Evolutionary conservation across 2,329 filamentous ascomycete species (phyloP).

Genomic region (Trichoderma polysporum): DNA sequence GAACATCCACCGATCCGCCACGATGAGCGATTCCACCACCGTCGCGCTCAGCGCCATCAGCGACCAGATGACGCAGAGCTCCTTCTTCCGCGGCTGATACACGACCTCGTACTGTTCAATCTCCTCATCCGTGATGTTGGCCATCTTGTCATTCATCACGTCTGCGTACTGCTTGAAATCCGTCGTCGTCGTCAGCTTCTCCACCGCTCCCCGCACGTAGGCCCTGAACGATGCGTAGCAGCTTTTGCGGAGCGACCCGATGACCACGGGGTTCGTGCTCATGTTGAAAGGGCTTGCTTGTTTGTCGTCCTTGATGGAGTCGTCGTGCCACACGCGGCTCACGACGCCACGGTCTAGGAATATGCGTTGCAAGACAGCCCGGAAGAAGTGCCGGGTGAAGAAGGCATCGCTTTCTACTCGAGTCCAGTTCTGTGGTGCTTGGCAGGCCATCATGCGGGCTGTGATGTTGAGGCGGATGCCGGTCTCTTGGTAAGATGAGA

Average conservation of each 20-base stretch:
- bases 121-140: constrained; percentile 69
- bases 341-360: constrained; percentile 83
- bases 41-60: constrained; percentile 94
- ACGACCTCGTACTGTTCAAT: constrained; percentile 67
- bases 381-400: constrained; percentile 91
- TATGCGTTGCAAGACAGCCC: constrained; percentile 86
- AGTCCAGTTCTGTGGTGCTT: constrained; percentile 93
- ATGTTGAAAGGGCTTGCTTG: constrained; percentile 44
- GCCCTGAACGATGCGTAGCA: constrained; percentile 73
- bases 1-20: constrained; percentile 86
- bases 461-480: constrained; percentile 92
- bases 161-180: constrained; percentile 59
- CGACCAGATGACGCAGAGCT: constrained; percentile 85
- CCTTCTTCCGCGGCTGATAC: constrained; percentile 69
- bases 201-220: constrained; percentile 79
- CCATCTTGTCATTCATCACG: constrained; percentile 66
- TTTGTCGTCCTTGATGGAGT: constrained; percentile 30
- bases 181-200: constrained; percentile 63
- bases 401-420: constrained; percentile 76
- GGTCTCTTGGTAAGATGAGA: constrained; percentile 57
- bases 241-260: constrained; percentile 78
- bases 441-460: constrained; percentile 95
- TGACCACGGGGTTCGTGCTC: constrained; percentile 77
- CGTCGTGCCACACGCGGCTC: constrained; percentile 51
- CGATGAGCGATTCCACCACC: constrained; percentile 86